Conservation (phyloP, 805 yeast genomes). For the Schizosaccharomyces octosporus region DNA sequence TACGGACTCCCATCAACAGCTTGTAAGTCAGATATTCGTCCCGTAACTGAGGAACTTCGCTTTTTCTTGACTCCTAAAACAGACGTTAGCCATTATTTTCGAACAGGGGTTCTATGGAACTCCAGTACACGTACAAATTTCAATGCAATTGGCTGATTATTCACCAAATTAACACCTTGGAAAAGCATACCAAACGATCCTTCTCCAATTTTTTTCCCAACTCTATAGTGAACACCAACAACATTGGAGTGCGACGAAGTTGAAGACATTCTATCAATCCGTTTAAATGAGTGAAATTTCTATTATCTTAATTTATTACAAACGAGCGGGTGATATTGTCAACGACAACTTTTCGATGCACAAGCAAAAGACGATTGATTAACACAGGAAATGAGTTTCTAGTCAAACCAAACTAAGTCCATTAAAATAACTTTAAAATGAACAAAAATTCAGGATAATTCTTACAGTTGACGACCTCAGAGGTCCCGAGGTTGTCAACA, state of each 20-base stretch:
- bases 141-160: slow-evolving; percentile 83
- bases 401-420: background rate
- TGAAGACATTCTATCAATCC: background rate
- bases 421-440: background rate
- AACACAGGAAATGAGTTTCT: background rate
- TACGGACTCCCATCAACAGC: slow-evolving; percentile 42
- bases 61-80: slow-evolving; percentile 53
- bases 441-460: too few species aligned
- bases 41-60: slow-evolving; percentile 90
- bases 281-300: background rate
- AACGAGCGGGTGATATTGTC: background rate
- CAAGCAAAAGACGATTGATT: background rate
- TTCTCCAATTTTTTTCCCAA: slow-evolving; percentile 94
- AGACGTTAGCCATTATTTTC: background rate
- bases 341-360: background rate
- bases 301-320: background rate
- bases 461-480: background rate
- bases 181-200: slow-evolving; percentile 95
- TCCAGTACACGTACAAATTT: slow-evolving; percentile 31
- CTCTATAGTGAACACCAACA: slow-evolving; percentile 87
- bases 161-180: slow-evolving; percentile 80
- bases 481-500: background rate
- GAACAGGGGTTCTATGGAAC: too few species aligned
- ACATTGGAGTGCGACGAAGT: slow-evolving; percentile 25
- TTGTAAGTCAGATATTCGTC: slow-evolving; percentile 94